Conservation (phyloP, 345 rosid species). For the Luvunga scandens region DNA sequence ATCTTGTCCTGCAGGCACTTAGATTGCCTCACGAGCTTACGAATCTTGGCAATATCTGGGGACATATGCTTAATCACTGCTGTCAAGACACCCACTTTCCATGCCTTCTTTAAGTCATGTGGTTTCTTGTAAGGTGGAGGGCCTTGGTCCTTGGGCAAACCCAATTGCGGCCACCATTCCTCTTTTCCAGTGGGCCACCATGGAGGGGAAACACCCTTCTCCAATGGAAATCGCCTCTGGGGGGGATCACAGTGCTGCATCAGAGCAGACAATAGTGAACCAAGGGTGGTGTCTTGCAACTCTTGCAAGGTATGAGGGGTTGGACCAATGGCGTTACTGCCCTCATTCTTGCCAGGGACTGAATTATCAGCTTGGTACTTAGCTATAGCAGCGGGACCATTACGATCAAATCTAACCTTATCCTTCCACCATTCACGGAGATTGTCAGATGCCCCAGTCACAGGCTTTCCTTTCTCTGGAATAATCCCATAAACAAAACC, state of each 20-base stretch:
- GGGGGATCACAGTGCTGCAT: slow-evolving; percentile 94
- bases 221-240: slow-evolving; percentile 81
- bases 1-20: slow-evolving; percentile 90
- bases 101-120: slow-evolving; percentile 90
- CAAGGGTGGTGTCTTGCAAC: slow-evolving; percentile 96
- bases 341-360: slow-evolving; percentile 50
- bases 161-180: slow-evolving; percentile 86
- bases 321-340: slow-evolving; percentile 47
- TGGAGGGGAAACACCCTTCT: slow-evolving; percentile 84
- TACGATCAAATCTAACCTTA: slow-evolving; percentile 85
- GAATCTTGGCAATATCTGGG: slow-evolving; percentile 68
- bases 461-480: slow-evolving; percentile 82
- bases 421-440: slow-evolving; percentile 99
- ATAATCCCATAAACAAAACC: slow-evolving; percentile 95
- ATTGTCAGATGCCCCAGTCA: slow-evolving; percentile 86
- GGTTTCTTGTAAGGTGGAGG: slow-evolving; percentile 98
- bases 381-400: slow-evolving; percentile 83
- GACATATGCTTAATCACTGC: slow-evolving; percentile 87
- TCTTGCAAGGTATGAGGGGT: slow-evolving; percentile 81
- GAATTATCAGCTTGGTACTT: slow-evolving; percentile 67
- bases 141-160: slow-evolving; percentile 63
- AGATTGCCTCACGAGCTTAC: slow-evolving; percentile 80
- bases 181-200: slow-evolving; percentile 97
- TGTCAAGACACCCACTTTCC: slow-evolving; percentile 91
- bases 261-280: slow-evolving; percentile 78